Evolutionary conservation across 305 asterid species (phyloP), one percentile per base, ranked within the genome.

Genomic region (Striga hermonthica): DNA sequence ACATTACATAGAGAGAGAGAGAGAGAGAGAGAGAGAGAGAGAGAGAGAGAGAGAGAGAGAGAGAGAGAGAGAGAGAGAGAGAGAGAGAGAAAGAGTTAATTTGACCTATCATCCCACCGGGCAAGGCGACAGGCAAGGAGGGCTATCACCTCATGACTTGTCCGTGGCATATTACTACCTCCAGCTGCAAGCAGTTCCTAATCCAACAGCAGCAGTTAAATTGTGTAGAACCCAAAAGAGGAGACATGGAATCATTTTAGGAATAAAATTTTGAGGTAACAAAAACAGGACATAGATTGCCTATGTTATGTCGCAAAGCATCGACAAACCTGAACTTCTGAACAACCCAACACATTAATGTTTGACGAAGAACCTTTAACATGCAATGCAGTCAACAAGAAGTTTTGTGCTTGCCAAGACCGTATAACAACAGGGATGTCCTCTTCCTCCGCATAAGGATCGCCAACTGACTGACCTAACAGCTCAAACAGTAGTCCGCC

Each of bases 401-500:
- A 83, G 72, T 83, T 85, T 16, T 81, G 89, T 53, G 84, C 76
- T 69, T 83, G 91, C 89, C 91, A 85, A 14, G 87, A 83, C 36
- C 89, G 83, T 54, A 85, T 45, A 16, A 85, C 85, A 53, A 81
- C 75, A 1, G 85, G 92, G 61, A 81, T 74, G 38, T 85, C 91
- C 55, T 84, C 86, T 74, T 82, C 90, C 4, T 81, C 76, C n/a
- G 22, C 72, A 69, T 6, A 61, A 58, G 87, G 85, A 72, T 83
- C 89, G 9, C 89, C 87, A 4, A 78, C 87, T 9, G 91, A 79
- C 56, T 85, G 91, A 13, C 91, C 91, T 68, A 85, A 74, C 44
- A 85, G 89, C 78, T 85, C 92, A 72, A 85, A 85, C 60, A 85
- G 77, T 34, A 85, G 64, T 64, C 92, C 91, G 2, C 91, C 89